Evolutionary conservation across 73 alveolate genomes (phyloP).

Genomic region (Symbiodinium natans): DNA sequence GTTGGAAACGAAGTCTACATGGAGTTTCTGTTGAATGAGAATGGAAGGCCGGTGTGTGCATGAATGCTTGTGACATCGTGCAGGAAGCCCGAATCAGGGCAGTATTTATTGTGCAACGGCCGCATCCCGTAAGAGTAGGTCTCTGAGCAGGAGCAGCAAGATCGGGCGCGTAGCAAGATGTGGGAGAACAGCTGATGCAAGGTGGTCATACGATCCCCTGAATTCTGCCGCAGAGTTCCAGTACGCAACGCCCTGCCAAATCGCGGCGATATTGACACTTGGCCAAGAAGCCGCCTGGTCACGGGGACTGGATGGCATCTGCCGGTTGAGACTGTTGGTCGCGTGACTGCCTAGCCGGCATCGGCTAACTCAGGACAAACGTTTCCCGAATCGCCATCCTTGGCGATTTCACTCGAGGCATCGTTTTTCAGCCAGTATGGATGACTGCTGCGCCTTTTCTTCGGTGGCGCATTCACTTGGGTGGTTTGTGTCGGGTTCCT

Average conservation of each 20-base stretch:
- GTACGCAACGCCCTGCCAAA: conserved; percentile 83
- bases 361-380: conserved; percentile 31
- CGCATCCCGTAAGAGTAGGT: no score
- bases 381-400: conserved; percentile 85
- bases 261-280: conserved; percentile 63
- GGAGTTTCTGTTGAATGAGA: conserved; percentile 69
- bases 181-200: background rate
- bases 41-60: conserved; percentile 27
- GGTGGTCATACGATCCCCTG: conserved; percentile 90
- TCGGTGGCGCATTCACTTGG: no score
- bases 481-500: no score
- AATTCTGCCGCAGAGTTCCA: conserved; percentile 81
- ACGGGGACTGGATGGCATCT: no score
- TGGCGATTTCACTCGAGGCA: conserved; percentile 91
- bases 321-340: no score
- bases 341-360: no score
- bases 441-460: no score
- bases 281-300: background rate
- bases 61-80: background rate
- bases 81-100: no score
- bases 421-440: no score
- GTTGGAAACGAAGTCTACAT: conserved; percentile 56
- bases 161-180: no score
- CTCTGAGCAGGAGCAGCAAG: no score
- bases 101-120: no score